Percentiles rank a stretch among this genome's conserved stretches.
Conservation (phyloP, 306 rosid species). For the Corylus avellana region DNA sequence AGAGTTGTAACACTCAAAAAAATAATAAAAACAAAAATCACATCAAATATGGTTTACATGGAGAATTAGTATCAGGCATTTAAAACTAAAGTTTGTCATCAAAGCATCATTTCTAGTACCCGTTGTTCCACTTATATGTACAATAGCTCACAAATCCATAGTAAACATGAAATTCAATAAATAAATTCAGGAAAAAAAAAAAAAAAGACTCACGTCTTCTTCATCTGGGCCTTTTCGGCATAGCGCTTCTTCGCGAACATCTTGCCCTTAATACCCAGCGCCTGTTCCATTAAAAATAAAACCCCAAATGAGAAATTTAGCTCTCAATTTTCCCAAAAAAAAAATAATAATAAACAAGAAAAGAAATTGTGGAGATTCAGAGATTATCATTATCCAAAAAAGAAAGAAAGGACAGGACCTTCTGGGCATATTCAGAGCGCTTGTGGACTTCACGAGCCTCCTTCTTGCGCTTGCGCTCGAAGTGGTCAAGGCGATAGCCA, state of each 20-base stretch:
- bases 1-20: not conserved
- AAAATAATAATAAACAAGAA: no score
- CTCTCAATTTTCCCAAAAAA: not conserved
- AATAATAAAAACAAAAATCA: not conserved
- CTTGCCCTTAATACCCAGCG: constrained; percentile 83
- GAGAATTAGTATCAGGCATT: not conserved
- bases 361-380: not conserved
- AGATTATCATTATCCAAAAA: not conserved
- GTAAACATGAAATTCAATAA: not conserved
- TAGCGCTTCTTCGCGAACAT: constrained; percentile 83
- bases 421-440: constrained; percentile 78
- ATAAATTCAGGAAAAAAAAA: not conserved
- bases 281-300: constrained; percentile 39
- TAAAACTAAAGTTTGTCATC: not conserved
- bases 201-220: constrained; percentile 68
- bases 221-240: constrained; percentile 83
- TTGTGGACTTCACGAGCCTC: constrained; percentile 84
- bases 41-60: not conserved
- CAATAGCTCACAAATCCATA: not conserved
- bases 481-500: constrained; percentile 85
- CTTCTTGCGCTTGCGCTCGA: constrained; percentile 92
- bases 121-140: not conserved
- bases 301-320: not conserved
- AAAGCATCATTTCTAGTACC: not conserved
- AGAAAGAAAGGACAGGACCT: constrained; percentile 34